Percentiles rank a stretch among this genome's conserved stretches.
Conservation (phyloP, 345 rosid species). For the Clausena lansium region DNA sequence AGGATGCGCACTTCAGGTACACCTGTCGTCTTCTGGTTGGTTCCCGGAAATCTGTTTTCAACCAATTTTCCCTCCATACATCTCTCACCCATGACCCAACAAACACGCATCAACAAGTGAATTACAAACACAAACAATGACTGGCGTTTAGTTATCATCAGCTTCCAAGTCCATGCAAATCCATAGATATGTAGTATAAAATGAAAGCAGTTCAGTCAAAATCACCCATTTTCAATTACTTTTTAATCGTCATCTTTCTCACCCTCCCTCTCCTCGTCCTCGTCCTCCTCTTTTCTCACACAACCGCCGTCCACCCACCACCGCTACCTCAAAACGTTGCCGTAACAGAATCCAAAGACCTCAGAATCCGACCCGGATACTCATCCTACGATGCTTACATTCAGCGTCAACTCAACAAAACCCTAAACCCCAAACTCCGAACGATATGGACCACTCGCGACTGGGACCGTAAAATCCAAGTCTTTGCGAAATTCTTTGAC, state of each 20-base stretch:
- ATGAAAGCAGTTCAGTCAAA: neutral
- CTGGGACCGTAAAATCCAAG: conserved; percentile 79
- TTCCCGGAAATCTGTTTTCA: neutral
- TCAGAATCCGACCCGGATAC: conserved; percentile 74
- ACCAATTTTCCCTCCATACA: neutral
- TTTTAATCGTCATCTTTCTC: neutral
- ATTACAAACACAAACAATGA: neutral
- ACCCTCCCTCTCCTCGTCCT: conserved; percentile 18
- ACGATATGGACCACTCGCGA: conserved; percentile 81
- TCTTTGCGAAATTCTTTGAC: conserved; percentile 62
- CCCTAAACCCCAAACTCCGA: conserved; percentile 78
- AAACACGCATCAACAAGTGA: neutral
- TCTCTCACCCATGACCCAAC: neutral
- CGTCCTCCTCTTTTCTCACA: conserved; percentile 38
- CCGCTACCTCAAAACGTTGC: neutral
- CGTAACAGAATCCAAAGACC: conserved; percentile 19
- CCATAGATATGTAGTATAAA: no score
- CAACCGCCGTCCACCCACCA: conserved; percentile 8
- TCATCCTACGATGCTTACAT: conserved; percentile 79
- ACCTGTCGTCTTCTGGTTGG: no score
- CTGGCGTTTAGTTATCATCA: no score
- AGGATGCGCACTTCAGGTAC: no score
- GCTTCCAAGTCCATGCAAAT: no score
- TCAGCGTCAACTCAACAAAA: conserved; percentile 91
- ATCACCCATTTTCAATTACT: neutral